phyloP scores from a whole-genome alignment of 495 filamentous ascomycete genomes.

The Neurospora sp. region DNA sequence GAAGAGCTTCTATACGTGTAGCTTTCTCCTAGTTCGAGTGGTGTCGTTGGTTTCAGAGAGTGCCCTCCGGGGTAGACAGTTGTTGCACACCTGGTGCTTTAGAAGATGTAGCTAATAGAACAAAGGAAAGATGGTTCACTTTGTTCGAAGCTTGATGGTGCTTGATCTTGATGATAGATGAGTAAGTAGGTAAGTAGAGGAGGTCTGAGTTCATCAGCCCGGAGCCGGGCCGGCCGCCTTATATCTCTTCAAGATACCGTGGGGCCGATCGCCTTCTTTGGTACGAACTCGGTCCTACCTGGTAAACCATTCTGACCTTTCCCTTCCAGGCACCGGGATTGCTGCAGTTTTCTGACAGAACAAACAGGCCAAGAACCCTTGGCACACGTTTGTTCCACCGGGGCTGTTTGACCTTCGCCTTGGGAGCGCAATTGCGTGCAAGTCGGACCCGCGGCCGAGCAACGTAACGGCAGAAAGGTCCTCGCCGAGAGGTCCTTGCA shows the following conservation, averaged over 20 bases:
- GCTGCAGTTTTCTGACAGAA: background rate
- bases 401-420: background rate
- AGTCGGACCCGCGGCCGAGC: background rate
- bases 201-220: background rate
- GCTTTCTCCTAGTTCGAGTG: background rate
- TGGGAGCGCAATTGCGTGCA: background rate
- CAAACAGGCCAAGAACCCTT: background rate
- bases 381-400: background rate
- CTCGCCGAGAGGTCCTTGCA: background rate
- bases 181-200: background rate
- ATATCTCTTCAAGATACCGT: background rate
- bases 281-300: background rate
- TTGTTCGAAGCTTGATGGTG: background rate
- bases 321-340: background rate
- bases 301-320: background rate
- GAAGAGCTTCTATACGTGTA: background rate
- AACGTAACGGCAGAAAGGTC: background rate
- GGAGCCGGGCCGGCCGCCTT: background rate
- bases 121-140: background rate
- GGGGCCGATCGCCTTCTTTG: background rate
- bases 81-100: conserved; percentile 6
- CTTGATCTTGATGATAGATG: background rate
- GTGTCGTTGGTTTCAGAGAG: background rate
- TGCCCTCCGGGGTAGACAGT: conserved; percentile 5
- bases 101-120: background rate